Conservation (phyloP, 1,139 yeast species). For the Magnusiomyces fungicola region DNA sequence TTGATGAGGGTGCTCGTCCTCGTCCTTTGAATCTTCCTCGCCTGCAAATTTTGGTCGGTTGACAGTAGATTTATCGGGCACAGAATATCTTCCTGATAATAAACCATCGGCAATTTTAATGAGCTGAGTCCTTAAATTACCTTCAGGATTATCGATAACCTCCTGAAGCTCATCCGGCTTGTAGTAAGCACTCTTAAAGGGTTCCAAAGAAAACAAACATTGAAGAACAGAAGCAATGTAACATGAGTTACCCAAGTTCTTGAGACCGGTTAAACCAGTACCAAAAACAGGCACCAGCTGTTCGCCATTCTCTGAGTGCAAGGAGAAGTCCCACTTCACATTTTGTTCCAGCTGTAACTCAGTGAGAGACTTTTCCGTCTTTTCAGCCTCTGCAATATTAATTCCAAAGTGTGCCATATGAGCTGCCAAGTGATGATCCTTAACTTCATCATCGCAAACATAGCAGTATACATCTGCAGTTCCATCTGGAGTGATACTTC, state of each 20-base stretch:
- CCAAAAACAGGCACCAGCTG: constrained; percentile 61
- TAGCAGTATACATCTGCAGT: constrained; percentile 81
- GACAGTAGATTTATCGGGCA: constrained; percentile 30
- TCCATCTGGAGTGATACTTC: constrained; percentile 66
- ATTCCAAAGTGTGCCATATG: constrained; percentile 60
- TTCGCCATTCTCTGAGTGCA: constrained; percentile 67
- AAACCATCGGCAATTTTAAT: constrained; percentile 76
- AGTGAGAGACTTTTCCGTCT: constrained; percentile 77
- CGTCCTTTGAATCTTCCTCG: constrained; percentile 17
- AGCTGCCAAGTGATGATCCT: constrained; percentile 52
- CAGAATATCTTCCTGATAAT: constrained; percentile 63
- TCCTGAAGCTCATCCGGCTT: constrained; percentile 16
- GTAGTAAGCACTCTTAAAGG: constrained; percentile 30
- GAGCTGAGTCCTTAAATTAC: constrained; percentile 63
- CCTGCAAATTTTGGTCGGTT: constrained; percentile 16
- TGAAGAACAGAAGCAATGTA: constrained; percentile 80
- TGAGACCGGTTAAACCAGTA: constrained; percentile 66
- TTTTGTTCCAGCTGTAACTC: constrained; percentile 92
- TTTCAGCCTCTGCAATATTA: constrained; percentile 49
- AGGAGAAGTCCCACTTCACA: constrained; percentile 83
- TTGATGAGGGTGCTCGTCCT: constrained; percentile 48
- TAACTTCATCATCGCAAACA: constrained; percentile 79
- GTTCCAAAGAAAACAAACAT: constrained; percentile 46
- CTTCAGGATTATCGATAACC: constrained; percentile 46
- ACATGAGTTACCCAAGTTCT: constrained; percentile 89